Base-by-base conservation (phyloP, 177 flowering plant genomes). In the Vitis hybrid region DNA sequence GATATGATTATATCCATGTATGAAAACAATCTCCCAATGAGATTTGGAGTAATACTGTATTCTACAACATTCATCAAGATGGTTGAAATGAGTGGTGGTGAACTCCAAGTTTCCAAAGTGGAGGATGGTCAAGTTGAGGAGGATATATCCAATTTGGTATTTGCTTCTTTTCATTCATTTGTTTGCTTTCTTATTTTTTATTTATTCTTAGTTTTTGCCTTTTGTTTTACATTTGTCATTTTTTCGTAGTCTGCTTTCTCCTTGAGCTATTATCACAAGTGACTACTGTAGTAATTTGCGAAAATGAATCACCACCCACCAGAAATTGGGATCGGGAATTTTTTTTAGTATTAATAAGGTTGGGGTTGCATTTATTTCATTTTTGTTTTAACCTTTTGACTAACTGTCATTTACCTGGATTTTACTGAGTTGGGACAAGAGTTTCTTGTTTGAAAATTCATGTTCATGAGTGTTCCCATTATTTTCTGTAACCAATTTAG, bases 81-180 rank as follows among this genome's bases (percentile, higher is more conserved):
- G 72, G 78, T 90, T 67, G 93, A 91, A 77, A 75, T 77, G 55
- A 82, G 69, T 72, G 87, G 81, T 64, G 93, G 88, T 70, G 85
- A 83, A 51, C 61, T 78, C 62, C 75, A 77, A 50, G 65, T 68
- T 55, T 74, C 79, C 61, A 57, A 63, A 18, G 64, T n/a, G 55
- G 80, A 67, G 66, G 74, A 64, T 77, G 80, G 61, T 70, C 70
- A 75, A 57, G 15, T 40, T 50, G 78, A 64, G 52, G 90, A 88
- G 69, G 98, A 96, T 75, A 56, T 88, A 64, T 91, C 97, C 66
- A 90, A 75, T 76, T 77, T 92, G 99, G 99, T 95, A 93, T 52
- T 57, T 65, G 18, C 49, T 68, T 62, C 32, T 60, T 62, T 56
- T 8, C 18, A 1, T 58, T 67, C 52, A 52, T 35, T 49, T 32